These are phyloP conservation scores for Elsinoe arachidis DNA, from an alignment of 2,329 filamentous ascomycete species.

Conservation along the genomic window DNA sequence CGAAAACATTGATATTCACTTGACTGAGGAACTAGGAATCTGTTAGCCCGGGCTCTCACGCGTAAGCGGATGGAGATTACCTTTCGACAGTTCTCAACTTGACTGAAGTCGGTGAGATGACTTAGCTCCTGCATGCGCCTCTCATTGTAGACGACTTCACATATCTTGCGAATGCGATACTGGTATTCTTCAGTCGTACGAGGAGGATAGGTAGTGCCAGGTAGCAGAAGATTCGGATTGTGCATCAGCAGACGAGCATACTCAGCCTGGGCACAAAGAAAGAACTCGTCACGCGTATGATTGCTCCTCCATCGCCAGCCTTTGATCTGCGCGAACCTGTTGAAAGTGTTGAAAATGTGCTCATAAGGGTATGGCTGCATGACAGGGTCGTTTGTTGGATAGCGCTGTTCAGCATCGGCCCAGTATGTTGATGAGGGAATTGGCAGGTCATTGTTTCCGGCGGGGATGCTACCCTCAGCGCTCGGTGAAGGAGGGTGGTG, in stretches of 20 bases:
- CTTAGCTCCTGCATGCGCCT: not conserved
- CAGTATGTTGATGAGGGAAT: not conserved
- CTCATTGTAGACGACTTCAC: not conserved
- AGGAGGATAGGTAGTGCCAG: not conserved
- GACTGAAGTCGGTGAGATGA: not conserved
- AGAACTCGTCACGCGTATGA: not conserved
- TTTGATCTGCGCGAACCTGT: not conserved
- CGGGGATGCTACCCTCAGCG: too few species aligned
- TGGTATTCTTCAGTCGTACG: not conserved
- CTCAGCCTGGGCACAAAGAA: not conserved
- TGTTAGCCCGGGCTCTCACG: too few species aligned
- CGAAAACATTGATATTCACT: constrained; percentile 16
- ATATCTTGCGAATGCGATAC: not conserved
- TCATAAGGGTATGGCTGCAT: not conserved
- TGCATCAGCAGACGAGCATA: not conserved
- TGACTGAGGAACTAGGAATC: constrained; percentile 14
- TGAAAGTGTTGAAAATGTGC: not conserved
- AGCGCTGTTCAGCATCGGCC: not conserved
- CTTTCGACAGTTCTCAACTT: not conserved
- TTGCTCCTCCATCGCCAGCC: not conserved
- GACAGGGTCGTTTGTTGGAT: not conserved
- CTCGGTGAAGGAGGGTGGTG: too few species aligned
- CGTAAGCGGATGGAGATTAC: not conserved
- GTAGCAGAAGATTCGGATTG: not conserved
- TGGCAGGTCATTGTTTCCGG: not conserved